Conservation (phyloP, 305 asterid species). For the Rubia tinctorum region DNA sequence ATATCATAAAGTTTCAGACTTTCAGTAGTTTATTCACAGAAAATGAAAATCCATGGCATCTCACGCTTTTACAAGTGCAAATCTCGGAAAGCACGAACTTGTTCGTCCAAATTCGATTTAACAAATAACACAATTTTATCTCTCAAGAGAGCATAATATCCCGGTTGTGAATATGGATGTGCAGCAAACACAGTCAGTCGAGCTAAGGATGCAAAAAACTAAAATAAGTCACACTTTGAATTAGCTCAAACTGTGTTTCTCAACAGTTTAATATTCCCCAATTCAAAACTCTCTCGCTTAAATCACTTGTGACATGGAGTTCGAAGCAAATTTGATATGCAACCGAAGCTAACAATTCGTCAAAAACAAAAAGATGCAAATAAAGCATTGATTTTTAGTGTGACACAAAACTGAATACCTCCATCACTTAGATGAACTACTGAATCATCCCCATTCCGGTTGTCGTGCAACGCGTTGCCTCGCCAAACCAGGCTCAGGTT, state of each 20-base stretch:
- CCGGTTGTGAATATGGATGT: neutral
- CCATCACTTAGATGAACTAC: slow-evolving; percentile 49
- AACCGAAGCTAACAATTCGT: neutral
- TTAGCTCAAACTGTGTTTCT: neutral
- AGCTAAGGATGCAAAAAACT: too few species aligned
- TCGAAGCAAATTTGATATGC: neutral
- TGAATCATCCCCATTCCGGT: slow-evolving; percentile 45
- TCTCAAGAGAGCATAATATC: neutral
- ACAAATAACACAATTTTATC: neutral
- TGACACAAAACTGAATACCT: slow-evolving; percentile 44
- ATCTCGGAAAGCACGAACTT: neutral
- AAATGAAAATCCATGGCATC: neutral
- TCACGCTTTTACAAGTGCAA: neutral
- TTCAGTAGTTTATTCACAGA: neutral
- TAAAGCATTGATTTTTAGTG: neutral
- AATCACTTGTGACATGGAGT: neutral
- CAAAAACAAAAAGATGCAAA: neutral
- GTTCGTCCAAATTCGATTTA: neutral
- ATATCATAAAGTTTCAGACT: neutral
- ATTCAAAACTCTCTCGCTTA: neutral
- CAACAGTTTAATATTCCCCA: neutral
- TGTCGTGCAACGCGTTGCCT: slow-evolving; percentile 73
- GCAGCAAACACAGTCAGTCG: neutral
- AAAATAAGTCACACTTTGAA: neutral
- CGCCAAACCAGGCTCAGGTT: slow-evolving; percentile 62